These are phyloP conservation scores for Collybiopsis luxurians DNA, from an alignment of 768 basidiomycete species.

Conservation along the genomic window DNA sequence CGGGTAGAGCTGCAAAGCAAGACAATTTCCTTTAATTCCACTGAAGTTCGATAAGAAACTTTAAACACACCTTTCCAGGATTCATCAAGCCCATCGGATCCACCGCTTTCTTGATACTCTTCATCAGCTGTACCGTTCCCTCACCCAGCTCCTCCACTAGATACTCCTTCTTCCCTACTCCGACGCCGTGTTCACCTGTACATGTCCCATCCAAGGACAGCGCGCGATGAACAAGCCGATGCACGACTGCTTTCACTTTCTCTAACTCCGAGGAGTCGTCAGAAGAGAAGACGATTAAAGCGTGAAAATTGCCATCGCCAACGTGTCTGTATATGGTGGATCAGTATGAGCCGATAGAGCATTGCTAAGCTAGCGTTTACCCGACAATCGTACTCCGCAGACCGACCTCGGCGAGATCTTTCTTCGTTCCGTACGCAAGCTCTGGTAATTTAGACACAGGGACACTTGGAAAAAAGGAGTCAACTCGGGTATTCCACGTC, in stretches of 20 bases:
- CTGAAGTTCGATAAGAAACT: background rate
- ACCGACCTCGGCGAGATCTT: slow-evolving; percentile 61
- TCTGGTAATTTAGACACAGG: slow-evolving; percentile 69
- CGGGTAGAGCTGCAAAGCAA: slow-evolving; percentile 3
- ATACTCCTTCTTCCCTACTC: slow-evolving; percentile 84
- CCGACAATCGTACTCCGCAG: slow-evolving; percentile 63
- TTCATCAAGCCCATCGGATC: slow-evolving; percentile 85
- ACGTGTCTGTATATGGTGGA: slow-evolving; percentile 54
- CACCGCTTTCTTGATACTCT: slow-evolving; percentile 72
- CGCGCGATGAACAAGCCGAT: slow-evolving; percentile 70
- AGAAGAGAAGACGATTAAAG: slow-evolving; percentile 54
- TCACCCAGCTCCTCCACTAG: slow-evolving; percentile 79
- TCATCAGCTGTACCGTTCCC: slow-evolving; percentile 83
- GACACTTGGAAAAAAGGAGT: slow-evolving; percentile 56
- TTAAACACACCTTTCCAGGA: slow-evolving; percentile 67
- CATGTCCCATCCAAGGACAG: slow-evolving; percentile 75
- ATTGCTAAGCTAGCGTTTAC: background rate
- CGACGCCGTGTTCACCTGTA: slow-evolving; percentile 87
- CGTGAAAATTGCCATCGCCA: slow-evolving; percentile 66
- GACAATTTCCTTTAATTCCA: background rate
- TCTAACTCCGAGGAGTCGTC: slow-evolving; percentile 49
- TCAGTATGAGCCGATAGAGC: background rate
- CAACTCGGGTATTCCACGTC: too few species aligned
- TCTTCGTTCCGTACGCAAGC: slow-evolving; percentile 74
- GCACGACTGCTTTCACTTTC: slow-evolving; percentile 55